Conservation (phyloP, 2,329 filamentous ascomycete genomes). For the Alternaria panax region DNA sequence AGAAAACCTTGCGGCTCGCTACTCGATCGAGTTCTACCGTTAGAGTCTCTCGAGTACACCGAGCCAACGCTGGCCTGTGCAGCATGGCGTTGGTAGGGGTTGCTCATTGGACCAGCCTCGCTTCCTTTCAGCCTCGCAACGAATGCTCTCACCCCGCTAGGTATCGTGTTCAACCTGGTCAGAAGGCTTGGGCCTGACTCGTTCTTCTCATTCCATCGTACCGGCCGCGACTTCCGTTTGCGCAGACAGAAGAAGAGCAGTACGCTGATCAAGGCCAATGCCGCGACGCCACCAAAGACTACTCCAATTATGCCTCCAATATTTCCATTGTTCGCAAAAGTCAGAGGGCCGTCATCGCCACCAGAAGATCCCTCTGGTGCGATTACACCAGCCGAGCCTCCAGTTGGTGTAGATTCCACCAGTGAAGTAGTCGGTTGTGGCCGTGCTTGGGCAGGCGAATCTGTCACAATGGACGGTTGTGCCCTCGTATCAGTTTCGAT, state of each 20-base stretch:
- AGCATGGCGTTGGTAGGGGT: slow-evolving; percentile 41
- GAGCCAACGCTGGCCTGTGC: slow-evolving; percentile 43
- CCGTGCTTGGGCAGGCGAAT: slow-evolving; percentile 19
- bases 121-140: slow-evolving; percentile 40
- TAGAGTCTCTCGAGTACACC: slow-evolving; percentile 39
- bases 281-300: slow-evolving; percentile 45
- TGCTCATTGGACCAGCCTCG: slow-evolving; percentile 34
- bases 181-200: slow-evolving; percentile 16
- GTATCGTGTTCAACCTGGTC: slow-evolving; percentile 32
- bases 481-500: slow-evolving; percentile 18
- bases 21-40: slow-evolving; percentile 34
- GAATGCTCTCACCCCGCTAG: slow-evolving; percentile 30
- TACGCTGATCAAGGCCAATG: slow-evolving; percentile 39
- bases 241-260: slow-evolving; percentile 46
- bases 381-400: slow-evolving; percentile 40
- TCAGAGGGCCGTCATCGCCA: slow-evolving; percentile 24
- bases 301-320: slow-evolving; percentile 46
- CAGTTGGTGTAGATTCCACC: slow-evolving; percentile 23
- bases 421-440: slow-evolving; percentile 28
- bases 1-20: slow-evolving; percentile 40
- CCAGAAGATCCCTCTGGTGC: slow-evolving; percentile 28
- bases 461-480: slow-evolving; percentile 11
- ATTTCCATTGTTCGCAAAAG: slow-evolving; percentile 31
- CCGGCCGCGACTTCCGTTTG: slow-evolving; percentile 37
- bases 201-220: slow-evolving; percentile 28